A percentile compares a stretch with the other conserved stretches of the same genome.
phyloP scores from a whole-genome alignment of 257 asterid species.

The Misopates orontium region DNA sequence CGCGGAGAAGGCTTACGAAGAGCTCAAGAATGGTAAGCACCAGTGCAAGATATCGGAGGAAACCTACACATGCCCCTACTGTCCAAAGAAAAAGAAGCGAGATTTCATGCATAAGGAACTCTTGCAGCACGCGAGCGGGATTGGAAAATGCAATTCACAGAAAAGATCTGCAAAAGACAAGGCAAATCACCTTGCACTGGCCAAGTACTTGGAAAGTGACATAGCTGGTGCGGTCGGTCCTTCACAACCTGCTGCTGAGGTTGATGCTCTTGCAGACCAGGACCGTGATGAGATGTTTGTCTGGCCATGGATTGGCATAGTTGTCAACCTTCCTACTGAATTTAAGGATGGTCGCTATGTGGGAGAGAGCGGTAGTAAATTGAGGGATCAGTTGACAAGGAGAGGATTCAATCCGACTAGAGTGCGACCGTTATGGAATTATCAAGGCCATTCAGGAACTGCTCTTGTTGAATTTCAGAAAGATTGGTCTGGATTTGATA shows the following conservation, averaged over 20 bases:
- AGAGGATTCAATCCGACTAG: conserved; percentile 73
- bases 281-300: conserved; percentile 77
- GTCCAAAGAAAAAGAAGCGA: conserved; percentile 63
- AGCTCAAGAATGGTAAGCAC: conserved; percentile 58
- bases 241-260: conserved; percentile 42
- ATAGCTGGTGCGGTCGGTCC: conserved; percentile 40
- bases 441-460: conserved; percentile 74
- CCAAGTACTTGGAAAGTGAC: conserved; percentile 61
- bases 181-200: conserved; percentile 71
- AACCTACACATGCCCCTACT: conserved; percentile 70
- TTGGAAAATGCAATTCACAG: conserved; percentile 51
- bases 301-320: conserved; percentile 92
- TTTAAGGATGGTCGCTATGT: conserved; percentile 61
- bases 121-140: conserved; percentile 65
- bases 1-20: conserved; percentile 37
- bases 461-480: conserved; percentile 81
- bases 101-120: conserved; percentile 56
- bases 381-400: conserved; percentile 56
- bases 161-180: conserved; percentile 60
- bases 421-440: conserved; percentile 78
- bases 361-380: conserved; percentile 78
- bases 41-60: conserved; percentile 51
- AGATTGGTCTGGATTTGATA: conserved; percentile 80
- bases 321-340: conserved; percentile 60
- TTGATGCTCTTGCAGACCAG: conserved; percentile 50